A percentile compares a stretch with the other conserved stretches of the same genome.
Evolutionary conservation across 768 basidiomycete species (phyloP).

Genomic region (Daedaleopsis nitida): DNA sequence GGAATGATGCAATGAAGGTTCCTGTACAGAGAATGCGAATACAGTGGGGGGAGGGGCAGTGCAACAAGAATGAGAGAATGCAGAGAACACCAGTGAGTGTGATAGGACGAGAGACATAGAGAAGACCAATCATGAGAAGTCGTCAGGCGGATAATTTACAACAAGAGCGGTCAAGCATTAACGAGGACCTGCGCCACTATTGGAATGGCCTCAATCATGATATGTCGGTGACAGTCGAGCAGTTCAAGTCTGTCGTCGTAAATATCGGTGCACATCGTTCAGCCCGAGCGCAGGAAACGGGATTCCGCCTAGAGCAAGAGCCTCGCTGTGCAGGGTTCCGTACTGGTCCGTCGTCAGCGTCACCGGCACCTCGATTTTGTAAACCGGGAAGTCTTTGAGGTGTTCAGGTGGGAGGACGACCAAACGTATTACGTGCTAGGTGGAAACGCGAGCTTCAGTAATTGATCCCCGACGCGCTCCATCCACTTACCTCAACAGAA

Average conservation of each 20-base stretch:
- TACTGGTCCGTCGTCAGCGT: constrained; percentile 43
- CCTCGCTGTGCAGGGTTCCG: constrained; percentile 40
- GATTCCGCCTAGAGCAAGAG: constrained; percentile 38
- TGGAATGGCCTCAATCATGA: neutral
- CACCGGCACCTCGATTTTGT: constrained; percentile 38
- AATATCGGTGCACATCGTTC: constrained; percentile 14
- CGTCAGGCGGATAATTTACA: neutral
- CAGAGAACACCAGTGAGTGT: too few relatives aligned
- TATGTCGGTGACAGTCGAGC: neutral
- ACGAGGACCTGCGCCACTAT: too few relatives aligned
- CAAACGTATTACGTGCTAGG: constrained; percentile 42
- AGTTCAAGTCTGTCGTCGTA: neutral
- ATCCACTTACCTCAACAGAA: constrained; percentile 30
- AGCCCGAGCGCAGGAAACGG: constrained; percentile 45
- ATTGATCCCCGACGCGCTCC: constrained; percentile 1
- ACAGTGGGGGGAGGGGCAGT: neutral
- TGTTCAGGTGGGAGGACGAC: constrained; percentile 34
- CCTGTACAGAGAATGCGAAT: neutral
- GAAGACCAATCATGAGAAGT: neutral
- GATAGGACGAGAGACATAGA: too few relatives aligned
- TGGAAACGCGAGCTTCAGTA: neutral
- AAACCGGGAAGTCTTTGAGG: constrained; percentile 37
- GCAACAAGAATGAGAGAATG: neutral
- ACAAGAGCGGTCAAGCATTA: neutral
- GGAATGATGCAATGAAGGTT: neutral